Percentiles rank a stretch among this genome's conserved stretches.
Evolutionary conservation across 108 stramenopile genomes (phyloP).

Genomic region (Nitzschia palea): DNA sequence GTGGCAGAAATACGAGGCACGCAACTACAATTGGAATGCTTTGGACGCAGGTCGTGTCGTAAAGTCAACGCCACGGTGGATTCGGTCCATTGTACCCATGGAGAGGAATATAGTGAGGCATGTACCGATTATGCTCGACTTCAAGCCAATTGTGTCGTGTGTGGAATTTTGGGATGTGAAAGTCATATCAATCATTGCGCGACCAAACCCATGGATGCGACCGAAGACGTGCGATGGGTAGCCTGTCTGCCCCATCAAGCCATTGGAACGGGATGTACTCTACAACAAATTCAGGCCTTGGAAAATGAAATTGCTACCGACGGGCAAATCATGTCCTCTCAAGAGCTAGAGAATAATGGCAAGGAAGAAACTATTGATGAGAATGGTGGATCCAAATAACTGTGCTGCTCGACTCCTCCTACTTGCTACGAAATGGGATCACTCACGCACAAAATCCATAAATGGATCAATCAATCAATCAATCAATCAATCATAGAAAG

Average conservation of each 20-base stretch:
- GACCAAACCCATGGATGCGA: not conserved
- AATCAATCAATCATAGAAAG: no score
- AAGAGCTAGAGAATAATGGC: not conserved
- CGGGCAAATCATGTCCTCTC: not conserved
- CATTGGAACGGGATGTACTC: not conserved
- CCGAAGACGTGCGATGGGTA: not conserved
- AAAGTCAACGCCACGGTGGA: constrained; percentile 1
- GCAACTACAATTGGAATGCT: not conserved
- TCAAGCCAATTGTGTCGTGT: constrained; percentile 6
- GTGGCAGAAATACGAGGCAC: not conserved
- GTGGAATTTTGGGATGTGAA: constrained; percentile 1
- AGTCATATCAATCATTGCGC: not conserved
- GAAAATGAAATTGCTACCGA: not conserved
- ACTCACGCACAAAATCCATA: no score
- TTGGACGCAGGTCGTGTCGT: constrained; percentile 9
- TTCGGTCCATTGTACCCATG: constrained; percentile 9
- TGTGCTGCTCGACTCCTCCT: no score
- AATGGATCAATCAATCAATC: no score
- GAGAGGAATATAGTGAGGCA: not conserved
- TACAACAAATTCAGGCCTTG: not conserved
- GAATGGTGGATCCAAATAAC: not conserved
- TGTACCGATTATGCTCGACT: constrained; percentile 4
- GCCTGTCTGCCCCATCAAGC: not conserved
- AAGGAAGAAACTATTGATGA: not conserved
- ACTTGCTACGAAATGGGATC: no score